Evolutionary conservation across 306 rosid genomes (phyloP), one percentile per base, ranked within the genome.

Genomic region (Sindora glabra): DNA sequence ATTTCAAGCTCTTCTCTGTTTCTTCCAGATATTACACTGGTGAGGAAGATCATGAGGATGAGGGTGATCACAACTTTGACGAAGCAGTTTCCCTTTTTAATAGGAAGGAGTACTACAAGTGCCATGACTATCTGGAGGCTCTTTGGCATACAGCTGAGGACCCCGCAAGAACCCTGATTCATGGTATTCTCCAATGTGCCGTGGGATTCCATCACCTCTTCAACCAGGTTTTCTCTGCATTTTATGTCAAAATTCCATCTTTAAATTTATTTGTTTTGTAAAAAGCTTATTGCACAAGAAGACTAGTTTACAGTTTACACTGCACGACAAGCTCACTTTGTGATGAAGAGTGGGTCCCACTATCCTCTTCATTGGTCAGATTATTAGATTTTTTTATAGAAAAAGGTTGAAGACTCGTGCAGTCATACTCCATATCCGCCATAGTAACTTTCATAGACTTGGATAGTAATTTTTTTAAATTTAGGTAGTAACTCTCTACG

Each of bases 171-270:
- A 91, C 95, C 52, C 79, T 91, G 34, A 51, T 91, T 65, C 96
- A 91, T 70, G 97, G 96, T 37, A 72, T 87, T 68, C 78, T 90
- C 3, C 97, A 90, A 65, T 90, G 96, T 62, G 89, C 96, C 0
- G 97, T 90, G 30, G 97, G 97, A 9, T 89, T 90, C 32, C 91
- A 90, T 62, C 97, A 87, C 69, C 95, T 90, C 48, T 87, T 81
- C 59, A 83, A 77, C 68, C 91, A 75, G 97, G 96, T 90, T 56
- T 33, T 37, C 4, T 15, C 34, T 21, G 4, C 7, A 29, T 15
- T 22, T 5, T 13, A 52, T 34, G 55, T 48, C 21, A 12, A 5
- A 53, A n/a, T 32, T 49, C 10, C 11, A 6, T n/a, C n/a, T n/a
- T n/a, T n/a, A n/a, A n/a, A n/a, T n/a, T n/a, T n/a, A n/a, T n/a